Conservation (phyloP, 106 monocot species). For the Hemerocallis citrina region DNA sequence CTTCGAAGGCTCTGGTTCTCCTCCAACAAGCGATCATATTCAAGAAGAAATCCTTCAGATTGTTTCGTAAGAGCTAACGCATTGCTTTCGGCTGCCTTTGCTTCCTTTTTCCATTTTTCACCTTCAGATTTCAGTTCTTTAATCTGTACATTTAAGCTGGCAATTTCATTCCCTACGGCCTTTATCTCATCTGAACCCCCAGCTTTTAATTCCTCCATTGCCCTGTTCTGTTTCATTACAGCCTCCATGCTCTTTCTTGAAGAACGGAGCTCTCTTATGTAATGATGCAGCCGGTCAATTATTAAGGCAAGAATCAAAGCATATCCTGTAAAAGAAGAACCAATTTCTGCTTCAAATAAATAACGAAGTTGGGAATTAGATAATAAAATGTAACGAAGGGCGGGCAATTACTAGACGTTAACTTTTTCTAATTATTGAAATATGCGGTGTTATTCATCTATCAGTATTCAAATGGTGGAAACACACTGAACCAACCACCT, state of each 20-base stretch:
- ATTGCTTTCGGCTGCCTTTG: slow-evolving; percentile 48
- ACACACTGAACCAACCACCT: too few relatives aligned
- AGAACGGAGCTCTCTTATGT: slow-evolving; percentile 56
- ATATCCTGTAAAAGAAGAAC: slow-evolving; percentile 40
- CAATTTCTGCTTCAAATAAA: background rate
- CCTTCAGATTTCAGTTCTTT: slow-evolving; percentile 24
- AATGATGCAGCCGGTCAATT: slow-evolving; percentile 86
- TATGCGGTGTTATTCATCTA: too few relatives aligned
- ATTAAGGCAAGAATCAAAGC: slow-evolving; percentile 60
- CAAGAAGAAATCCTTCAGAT: slow-evolving; percentile 57
- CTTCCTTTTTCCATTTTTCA: slow-evolving; percentile 26
- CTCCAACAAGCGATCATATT: slow-evolving; percentile 67
- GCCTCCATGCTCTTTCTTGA: slow-evolving; percentile 59
- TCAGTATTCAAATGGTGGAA: too few relatives aligned
- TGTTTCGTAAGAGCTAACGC: slow-evolving; percentile 54
- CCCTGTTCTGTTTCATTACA: slow-evolving; percentile 50
- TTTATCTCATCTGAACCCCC: slow-evolving; percentile 35
- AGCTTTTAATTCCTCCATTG: slow-evolving; percentile 54
- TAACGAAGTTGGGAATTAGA: background rate
- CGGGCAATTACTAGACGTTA: too few relatives aligned
- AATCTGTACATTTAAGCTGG: slow-evolving; percentile 34
- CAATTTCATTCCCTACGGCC: slow-evolving; percentile 36
- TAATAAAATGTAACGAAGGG: too few relatives aligned
- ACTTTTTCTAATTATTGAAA: too few relatives aligned
- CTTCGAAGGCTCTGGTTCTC: slow-evolving; percentile 60